Conservation (phyloP, 768 basidiomycete species). For the Suillus paluster region DNA sequence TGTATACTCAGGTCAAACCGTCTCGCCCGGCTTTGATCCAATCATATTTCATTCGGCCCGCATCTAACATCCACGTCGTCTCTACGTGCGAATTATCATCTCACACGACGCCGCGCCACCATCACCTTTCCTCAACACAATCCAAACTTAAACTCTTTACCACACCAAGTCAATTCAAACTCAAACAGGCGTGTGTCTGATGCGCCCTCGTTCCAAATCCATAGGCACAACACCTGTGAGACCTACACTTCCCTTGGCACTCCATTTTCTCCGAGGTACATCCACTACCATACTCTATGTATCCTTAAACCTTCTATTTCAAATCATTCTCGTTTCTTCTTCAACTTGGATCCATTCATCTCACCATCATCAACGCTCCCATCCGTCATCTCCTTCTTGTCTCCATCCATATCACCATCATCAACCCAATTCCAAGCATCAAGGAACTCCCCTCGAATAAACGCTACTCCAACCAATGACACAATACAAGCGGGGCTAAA, state of each 20-base stretch:
- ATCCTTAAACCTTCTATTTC: background rate
- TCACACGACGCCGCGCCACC: conserved; percentile 3
- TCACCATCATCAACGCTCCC: conserved; percentile 13
- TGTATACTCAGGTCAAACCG: background rate
- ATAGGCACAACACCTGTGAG: too few relatives aligned
- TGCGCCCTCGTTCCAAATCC: too few relatives aligned
- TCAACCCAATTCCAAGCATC: conserved; percentile 79
- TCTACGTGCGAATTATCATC: too few relatives aligned
- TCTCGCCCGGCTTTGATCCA: background rate
- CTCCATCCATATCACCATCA: conserved; percentile 21
- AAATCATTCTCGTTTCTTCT: conserved; percentile 17
- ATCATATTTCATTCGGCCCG: background rate
- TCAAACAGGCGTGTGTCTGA: background rate
- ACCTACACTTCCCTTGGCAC: too few relatives aligned
- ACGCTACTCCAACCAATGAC: conserved; percentile 64
- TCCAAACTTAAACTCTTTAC: background rate
- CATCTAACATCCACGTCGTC: background rate
- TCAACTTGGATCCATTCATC: too few relatives aligned
- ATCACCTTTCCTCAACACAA: background rate
- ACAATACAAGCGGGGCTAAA: conserved; percentile 76
- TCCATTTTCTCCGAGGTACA: too few relatives aligned
- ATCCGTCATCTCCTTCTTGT: conserved; percentile 12
- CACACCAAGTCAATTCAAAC: background rate
- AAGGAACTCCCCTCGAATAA: conserved; percentile 67
- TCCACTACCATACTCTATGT: background rate